Conservation (phyloP, 495 filamentous ascomycete genomes). For the Podospora australis region DNA sequence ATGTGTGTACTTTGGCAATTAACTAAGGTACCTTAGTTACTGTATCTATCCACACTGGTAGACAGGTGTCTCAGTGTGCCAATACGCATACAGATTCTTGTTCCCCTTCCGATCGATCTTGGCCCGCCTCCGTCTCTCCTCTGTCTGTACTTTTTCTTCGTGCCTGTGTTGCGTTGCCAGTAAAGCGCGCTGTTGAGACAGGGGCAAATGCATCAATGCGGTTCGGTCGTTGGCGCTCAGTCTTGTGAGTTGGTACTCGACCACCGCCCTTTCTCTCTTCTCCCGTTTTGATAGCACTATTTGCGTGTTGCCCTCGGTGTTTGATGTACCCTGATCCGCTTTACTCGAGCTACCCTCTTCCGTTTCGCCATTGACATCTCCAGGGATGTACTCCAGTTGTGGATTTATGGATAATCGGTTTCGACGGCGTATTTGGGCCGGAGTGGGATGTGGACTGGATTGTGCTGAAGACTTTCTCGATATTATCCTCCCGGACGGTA, state of each 20-base stretch:
- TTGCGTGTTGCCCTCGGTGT: not conserved
- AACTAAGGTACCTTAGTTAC: too few species aligned
- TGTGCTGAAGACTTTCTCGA: not conserved
- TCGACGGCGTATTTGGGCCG: not conserved
- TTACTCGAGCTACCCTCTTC: not conserved
- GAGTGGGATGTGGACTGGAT: too few species aligned
- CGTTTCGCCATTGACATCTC: not conserved
- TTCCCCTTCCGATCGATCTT: slow-evolving; percentile 3
- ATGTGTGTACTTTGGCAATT: too few species aligned
- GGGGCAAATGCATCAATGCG: slow-evolving; percentile 23
- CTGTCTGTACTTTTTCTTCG: slow-evolving; percentile 21
- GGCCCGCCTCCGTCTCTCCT: slow-evolving; percentile 5
- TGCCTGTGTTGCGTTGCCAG: slow-evolving; percentile 25
- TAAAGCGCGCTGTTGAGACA: slow-evolving; percentile 24
- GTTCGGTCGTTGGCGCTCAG: slow-evolving; percentile 24
- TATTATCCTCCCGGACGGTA: slow-evolving; percentile 2
- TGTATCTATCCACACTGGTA: not conserved
- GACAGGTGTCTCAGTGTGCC: not conserved
- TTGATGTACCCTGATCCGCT: not conserved
- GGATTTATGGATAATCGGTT: not conserved
- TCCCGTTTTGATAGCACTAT: not conserved
- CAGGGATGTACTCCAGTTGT: not conserved
- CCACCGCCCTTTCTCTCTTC: slow-evolving; percentile 10
- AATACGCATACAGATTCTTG: slow-evolving; percentile 6
- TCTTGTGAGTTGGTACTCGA: slow-evolving; percentile 19